These are phyloP conservation scores for Phoma sp. DNA, from an alignment of 2,329 filamentous ascomycete species.

Conservation along the genomic window DNA sequence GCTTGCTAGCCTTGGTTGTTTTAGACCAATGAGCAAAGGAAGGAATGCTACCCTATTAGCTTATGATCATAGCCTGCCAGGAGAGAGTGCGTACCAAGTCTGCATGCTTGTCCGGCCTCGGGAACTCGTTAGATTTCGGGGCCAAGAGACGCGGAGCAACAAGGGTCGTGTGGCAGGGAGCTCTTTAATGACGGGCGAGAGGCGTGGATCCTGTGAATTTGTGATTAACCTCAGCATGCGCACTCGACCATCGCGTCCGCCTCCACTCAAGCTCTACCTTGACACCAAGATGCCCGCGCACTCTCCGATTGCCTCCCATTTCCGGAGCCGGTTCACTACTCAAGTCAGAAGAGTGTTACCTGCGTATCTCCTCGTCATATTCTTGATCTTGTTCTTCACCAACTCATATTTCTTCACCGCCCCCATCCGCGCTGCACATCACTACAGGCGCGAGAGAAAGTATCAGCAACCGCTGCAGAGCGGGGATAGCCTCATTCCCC, in stretches of 20 bases:
- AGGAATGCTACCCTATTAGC: conserved; percentile 4
- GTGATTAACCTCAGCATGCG: conserved; percentile 46
- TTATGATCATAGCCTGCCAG: not conserved
- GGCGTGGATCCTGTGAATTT: conserved; percentile 21
- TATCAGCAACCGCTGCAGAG: conserved; percentile 43
- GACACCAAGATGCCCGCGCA: conserved; percentile 40
- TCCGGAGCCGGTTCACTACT: conserved; percentile 41
- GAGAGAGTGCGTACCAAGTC: conserved; percentile 11
- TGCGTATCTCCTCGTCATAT: conserved; percentile 40
- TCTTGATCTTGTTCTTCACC: conserved; percentile 41
- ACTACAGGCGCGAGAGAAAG: conserved; percentile 42
- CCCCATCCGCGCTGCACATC: conserved; percentile 42
- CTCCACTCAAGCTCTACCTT: conserved; percentile 43
- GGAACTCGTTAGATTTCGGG: not conserved
- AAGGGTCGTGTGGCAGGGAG: conserved; percentile 19
- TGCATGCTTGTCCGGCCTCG: conserved; percentile 9
- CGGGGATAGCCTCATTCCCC: conserved; percentile 56
- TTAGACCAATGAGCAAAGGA: conserved; percentile 18
- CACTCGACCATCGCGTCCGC: conserved; percentile 37
- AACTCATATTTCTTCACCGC: conserved; percentile 43
- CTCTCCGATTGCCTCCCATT: conserved; percentile 44
- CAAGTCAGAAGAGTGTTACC: conserved; percentile 45
- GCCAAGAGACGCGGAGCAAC: conserved; percentile 1
- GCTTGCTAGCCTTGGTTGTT: conserved; percentile 23
- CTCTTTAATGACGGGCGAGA: conserved; percentile 17